Conservation (phyloP, 2,329 filamentous ascomycete species). For the Colletotrichum neosansevieriae region DNA sequence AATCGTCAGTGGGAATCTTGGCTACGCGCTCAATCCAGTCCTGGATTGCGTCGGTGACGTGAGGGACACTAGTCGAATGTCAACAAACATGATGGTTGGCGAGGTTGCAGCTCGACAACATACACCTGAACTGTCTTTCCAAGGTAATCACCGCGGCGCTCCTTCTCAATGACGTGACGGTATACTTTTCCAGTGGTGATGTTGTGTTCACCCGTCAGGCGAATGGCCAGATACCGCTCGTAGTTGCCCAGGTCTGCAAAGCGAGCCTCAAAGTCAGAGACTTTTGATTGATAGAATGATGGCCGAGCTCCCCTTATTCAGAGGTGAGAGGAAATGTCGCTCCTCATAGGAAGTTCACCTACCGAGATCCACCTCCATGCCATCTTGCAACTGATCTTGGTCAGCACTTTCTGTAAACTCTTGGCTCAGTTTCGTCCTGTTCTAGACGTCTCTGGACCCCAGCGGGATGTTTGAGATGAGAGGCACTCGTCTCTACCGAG, state of each 20-base stretch:
- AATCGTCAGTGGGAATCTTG: conserved; percentile 86
- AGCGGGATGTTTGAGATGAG: not conserved
- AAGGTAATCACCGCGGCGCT: conserved; percentile 79
- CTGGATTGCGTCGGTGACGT: conserved; percentile 91
- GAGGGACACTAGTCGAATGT: conserved; percentile 71
- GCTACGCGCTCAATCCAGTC: conserved; percentile 93
- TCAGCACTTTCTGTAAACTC: conserved; percentile 21
- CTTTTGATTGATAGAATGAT: conserved; percentile 20
- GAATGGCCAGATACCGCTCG: conserved; percentile 80
- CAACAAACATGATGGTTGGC: not conserved
- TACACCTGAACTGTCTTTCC: conserved; percentile 87
- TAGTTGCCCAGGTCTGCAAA: conserved; percentile 66
- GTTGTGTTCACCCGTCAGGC: conserved; percentile 88
- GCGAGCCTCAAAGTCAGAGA: conserved; percentile 36
- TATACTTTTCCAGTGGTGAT: conserved; percentile 99
- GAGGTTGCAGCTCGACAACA: conserved; percentile 25
- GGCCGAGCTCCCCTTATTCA: not conserved
- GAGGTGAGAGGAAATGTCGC: not conserved
- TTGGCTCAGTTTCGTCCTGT: not conserved
- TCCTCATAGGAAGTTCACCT: conserved; percentile 28
- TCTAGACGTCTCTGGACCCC: not conserved
- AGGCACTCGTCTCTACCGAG: conserved; percentile 10
- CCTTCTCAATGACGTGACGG: conserved; percentile 83
- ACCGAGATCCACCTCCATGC: conserved; percentile 41
- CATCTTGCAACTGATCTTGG: conserved; percentile 36